Conservation (phyloP, 257 asterid genomes). For the Thymus quinquecostatus region DNA sequence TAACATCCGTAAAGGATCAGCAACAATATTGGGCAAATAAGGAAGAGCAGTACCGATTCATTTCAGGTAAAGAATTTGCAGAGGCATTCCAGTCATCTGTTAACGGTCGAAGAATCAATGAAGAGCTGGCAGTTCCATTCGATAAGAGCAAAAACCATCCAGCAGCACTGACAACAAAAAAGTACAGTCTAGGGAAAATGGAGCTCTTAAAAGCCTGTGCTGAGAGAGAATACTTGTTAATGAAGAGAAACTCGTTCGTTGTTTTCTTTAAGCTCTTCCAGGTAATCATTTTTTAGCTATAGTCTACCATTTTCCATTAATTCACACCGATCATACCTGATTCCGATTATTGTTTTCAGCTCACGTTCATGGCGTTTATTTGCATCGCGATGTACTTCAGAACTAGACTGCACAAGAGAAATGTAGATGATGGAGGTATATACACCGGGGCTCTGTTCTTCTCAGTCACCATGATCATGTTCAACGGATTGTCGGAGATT, state of each 20-base stretch:
- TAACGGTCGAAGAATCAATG: slow-evolving; percentile 43
- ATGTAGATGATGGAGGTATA: slow-evolving; percentile 49
- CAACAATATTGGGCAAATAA: slow-evolving; percentile 50
- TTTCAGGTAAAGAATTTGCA: slow-evolving; percentile 40
- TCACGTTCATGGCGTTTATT: slow-evolving; percentile 40
- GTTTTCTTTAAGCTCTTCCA: slow-evolving; percentile 55
- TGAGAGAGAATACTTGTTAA: slow-evolving; percentile 55
- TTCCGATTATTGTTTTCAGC: slow-evolving; percentile 41
- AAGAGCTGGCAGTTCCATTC: slow-evolving; percentile 58
- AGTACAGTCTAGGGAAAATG: slow-evolving; percentile 55
- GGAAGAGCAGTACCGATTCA: slow-evolving; percentile 46
- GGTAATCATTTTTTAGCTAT: slow-evolving; percentile 35
- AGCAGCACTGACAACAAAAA: slow-evolving; percentile 65
- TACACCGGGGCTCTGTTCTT: slow-evolving; percentile 54
- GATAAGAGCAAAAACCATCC: slow-evolving; percentile 75
- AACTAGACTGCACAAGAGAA: slow-evolving; percentile 48
- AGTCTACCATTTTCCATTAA: not conserved
- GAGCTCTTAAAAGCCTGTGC: slow-evolving; percentile 64
- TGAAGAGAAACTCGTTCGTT: slow-evolving; percentile 66
- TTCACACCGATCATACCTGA: slow-evolving; percentile 1
- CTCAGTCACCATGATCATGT: slow-evolving; percentile 48
- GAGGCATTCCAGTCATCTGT: slow-evolving; percentile 40
- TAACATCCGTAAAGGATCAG: slow-evolving; percentile 59
- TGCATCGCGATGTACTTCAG: slow-evolving; percentile 55
- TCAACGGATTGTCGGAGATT: slow-evolving; percentile 69